Percentiles rank a stretch among this genome's conserved stretches.
phyloP scores from a whole-genome alignment of 305 asterid genomes.

The Euphrasia arctica region DNA sequence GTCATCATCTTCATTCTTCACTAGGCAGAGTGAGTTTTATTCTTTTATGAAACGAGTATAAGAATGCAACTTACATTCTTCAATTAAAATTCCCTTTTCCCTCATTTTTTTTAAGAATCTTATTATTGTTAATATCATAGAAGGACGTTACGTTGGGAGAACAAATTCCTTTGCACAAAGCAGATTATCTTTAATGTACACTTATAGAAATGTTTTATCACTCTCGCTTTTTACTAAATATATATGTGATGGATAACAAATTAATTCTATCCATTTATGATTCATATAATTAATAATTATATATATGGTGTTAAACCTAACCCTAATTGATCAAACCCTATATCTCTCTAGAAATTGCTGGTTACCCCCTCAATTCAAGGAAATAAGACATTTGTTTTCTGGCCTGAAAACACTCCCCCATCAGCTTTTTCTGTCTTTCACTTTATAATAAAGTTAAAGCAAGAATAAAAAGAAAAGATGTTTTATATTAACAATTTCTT shows the following conservation, averaged over 20 bases:
- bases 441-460: slow-evolving; percentile 65
- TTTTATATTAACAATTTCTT: neutral
- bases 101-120: slow-evolving; percentile 21
- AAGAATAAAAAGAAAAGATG: slow-evolving; percentile 35
- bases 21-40: no score
- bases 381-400: slow-evolving; percentile 46
- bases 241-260: slow-evolving; percentile 10
- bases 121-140: slow-evolving; percentile 25
- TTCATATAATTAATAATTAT: neutral
- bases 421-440: slow-evolving; percentile 56
- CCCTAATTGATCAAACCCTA: slow-evolving; percentile 29
- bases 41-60: neutral
- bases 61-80: neutral
- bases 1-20: neutral
- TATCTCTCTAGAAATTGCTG: slow-evolving; percentile 18
- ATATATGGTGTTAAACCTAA: slow-evolving; percentile 18
- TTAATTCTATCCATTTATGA: neutral
- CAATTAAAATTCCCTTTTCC: no score
- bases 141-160: slow-evolving; percentile 31
- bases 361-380: slow-evolving; percentile 41
- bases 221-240: slow-evolving; percentile 19
- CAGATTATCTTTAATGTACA: slow-evolving; percentile 22
- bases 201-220: slow-evolving; percentile 14
- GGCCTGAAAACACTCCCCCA: slow-evolving; percentile 66
- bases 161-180: slow-evolving; percentile 33